Evolutionary conservation across 75 land plant species (phyloP), one percentile per base, ranked within the genome.

Genomic region (Gnetum montanum): DNA sequence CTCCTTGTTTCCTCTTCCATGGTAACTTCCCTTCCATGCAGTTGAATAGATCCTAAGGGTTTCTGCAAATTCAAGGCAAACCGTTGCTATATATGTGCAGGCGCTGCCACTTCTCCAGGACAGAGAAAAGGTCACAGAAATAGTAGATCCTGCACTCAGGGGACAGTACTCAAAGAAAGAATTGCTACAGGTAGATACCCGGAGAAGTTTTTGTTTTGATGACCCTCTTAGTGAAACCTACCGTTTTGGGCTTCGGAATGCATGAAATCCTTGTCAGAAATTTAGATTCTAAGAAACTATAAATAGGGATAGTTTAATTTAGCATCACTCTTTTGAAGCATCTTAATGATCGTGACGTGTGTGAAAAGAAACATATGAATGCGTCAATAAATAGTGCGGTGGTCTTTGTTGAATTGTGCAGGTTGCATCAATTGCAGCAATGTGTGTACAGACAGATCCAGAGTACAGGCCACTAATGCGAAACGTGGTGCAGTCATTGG

Each of bases 381-480:
- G 12, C 41, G 10, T 40, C 10, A 40, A 40, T 40, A 40, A 40
- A 10, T 40, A 10, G 41, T n/a, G n/a, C n/a, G n/a, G n/a, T n/a
- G n/a, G n/a, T n/a, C n/a, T n/a, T 41, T 41, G 5, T 41, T 41
- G 16, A 15, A 15, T 41, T 41, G 8, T 31, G 19, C 62, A 70
- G 72, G 90, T 88, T 20, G 94, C 94, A 34, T 89, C 94, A 20
- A 78, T 86, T 40, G 90, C 90, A 20, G 88, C 78, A 20, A 78
- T 85, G 80, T 88, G 94, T 27, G 90, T 88, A 19, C 89, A 88
- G 45, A 66, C 90, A 11, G 90, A 84, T 54, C 70, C 94, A 44
- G 80, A 81, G 61, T 84, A 88, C 62, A 64, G 94, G 69, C 94
- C 94, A 25, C 46, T 88, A n/a, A 88, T 88, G 74, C 73, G 86